Percentiles rank a stretch among this genome's conserved stretches.
phyloP scores from a whole-genome alignment of 306 rosid genomes.

The Pueraria montana region DNA sequence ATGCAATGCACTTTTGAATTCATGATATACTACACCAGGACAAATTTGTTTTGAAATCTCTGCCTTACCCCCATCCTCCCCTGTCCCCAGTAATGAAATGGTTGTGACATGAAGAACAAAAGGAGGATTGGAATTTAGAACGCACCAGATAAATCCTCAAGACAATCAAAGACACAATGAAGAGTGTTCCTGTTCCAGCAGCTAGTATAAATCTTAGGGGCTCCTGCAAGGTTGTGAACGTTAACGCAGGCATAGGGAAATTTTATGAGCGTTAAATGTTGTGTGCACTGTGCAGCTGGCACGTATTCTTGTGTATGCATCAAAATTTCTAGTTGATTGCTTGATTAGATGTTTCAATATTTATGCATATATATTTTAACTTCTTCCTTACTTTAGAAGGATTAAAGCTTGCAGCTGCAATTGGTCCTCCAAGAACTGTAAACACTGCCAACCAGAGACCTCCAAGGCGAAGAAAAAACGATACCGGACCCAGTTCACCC shows the following conservation, averaged over 20 bases:
- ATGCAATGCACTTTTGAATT: conserved; percentile 9
- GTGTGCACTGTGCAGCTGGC: conserved; percentile 30
- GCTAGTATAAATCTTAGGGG: conserved; percentile 91
- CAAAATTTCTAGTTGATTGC: conserved; percentile 20
- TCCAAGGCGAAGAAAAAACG: conserved; percentile 92
- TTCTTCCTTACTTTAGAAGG: conserved; percentile 82
- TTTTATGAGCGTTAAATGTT: conserved; percentile 22
- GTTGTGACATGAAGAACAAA: conserved; percentile 15
- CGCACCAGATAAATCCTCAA: conserved; percentile 92
- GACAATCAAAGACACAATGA: conserved; percentile 85
- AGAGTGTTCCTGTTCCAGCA: conserved; percentile 97
- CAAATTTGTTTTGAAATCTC: conserved; percentile 31
- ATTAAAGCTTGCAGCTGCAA: conserved; percentile 96
- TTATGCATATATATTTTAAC: neutral
- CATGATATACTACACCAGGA: conserved; percentile 1
- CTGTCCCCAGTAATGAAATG: conserved; percentile 28
- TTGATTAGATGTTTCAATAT: conserved; percentile 32
- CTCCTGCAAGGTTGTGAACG: conserved; percentile 71
- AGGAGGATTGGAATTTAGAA: conserved; percentile 34
- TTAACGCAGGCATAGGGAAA: conserved; percentile 21
- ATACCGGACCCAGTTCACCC: conserved; percentile 92
- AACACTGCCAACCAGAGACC: conserved; percentile 89
- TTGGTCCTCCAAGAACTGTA: conserved; percentile 82
- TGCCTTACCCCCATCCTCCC: conserved; percentile 33
- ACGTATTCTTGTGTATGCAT: conserved; percentile 28